A percentile compares a stretch with the other conserved stretches of the same genome.
Conservation (phyloP, 2,329 filamentous ascomycete genomes). For the Tolypocladium endophyticum region DNA sequence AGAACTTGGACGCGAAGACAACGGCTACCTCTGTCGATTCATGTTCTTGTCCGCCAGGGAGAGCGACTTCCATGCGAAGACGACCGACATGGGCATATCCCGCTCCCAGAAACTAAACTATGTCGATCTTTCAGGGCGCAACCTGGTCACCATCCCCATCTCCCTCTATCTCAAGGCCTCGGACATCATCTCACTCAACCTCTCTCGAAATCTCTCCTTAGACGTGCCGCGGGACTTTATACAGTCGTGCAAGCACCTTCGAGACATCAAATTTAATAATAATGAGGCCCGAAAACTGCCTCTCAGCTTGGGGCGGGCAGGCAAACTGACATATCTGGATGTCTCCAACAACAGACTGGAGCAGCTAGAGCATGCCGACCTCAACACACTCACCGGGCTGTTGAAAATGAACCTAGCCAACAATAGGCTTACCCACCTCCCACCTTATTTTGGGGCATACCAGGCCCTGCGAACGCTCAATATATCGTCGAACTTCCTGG, state of each 20-base stretch:
- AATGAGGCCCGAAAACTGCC: constrained; percentile 87
- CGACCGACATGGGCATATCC: constrained; percentile 68
- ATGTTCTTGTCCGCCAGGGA: constrained; percentile 87
- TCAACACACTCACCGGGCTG: constrained; percentile 64
- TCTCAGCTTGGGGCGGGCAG: constrained; percentile 71
- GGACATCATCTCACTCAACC: constrained; percentile 89
- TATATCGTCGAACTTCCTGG: constrained; percentile 86
- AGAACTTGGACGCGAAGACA: constrained; percentile 91
- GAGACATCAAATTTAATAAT: constrained; percentile 92
- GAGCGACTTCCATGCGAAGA: constrained; percentile 59
- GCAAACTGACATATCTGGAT: constrained; percentile 76
- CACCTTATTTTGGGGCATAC: constrained; percentile 74
- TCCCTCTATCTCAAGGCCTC: constrained; percentile 81
- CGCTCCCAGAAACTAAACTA: constrained; percentile 88
- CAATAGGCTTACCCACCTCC: constrained; percentile 73
- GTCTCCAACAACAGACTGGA: constrained; percentile 91
- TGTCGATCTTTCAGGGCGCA: constrained; percentile 81
- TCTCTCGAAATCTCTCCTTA: constrained; percentile 84
- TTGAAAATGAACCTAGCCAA: constrained; percentile 90
- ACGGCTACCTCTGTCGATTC: constrained; percentile 93
- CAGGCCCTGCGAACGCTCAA: constrained; percentile 73
- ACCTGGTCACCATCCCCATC: constrained; percentile 90
- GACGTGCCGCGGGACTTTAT: constrained; percentile 96
- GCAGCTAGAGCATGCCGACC: constrained; percentile 72
- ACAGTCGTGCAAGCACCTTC: constrained; percentile 78